Percentiles rank a stretch among this genome's conserved stretches.
phyloP scores from a whole-genome alignment of 306 rosid species.

The Elaeagnus macrophylla region DNA sequence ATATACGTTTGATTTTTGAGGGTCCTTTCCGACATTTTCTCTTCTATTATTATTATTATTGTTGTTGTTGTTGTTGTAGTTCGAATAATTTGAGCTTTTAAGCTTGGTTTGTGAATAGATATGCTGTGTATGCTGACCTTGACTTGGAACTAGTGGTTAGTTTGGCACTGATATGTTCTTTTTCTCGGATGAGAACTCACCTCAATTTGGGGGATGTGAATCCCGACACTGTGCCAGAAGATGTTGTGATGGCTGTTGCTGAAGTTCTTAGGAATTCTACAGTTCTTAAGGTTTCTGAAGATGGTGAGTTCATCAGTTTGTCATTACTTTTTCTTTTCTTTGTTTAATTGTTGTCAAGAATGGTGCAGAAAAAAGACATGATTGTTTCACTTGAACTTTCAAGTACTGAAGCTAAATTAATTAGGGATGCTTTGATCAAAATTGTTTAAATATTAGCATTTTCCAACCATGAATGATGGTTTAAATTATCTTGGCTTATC shows the following conservation, averaged over 20 bases:
- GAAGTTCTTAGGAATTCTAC: slow-evolving; percentile 46
- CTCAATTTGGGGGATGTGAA: slow-evolving; percentile 59
- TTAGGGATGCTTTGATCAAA: no score
- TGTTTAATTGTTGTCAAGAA: no score
- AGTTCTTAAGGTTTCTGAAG: slow-evolving; percentile 64
- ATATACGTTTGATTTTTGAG: no score
- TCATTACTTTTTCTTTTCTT: no score
- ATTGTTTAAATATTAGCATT: no score
- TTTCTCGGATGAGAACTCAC: slow-evolving; percentile 64
- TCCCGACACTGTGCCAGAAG: slow-evolving; percentile 40
- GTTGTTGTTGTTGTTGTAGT: no score
- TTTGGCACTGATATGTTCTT: slow-evolving; percentile 72
- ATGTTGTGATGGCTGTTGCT: slow-evolving; percentile 58
- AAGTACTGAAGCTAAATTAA: no score
- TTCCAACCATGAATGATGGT: neutral
- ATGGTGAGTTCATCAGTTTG: slow-evolving; percentile 53
- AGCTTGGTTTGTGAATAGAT: neutral
- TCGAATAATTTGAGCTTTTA: no score
- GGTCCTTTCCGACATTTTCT: no score
- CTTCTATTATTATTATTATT: no score
- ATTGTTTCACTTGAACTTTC: no score
- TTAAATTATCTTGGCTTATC: neutral
- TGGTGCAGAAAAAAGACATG: no score
- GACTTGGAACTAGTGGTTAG: slow-evolving; percentile 51
- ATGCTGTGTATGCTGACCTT: slow-evolving; percentile 28